Percentiles rank a stretch among this genome's conserved stretches.
phyloP scores from a whole-genome alignment of 805 yeast species.

The Torulaspora indica region DNA sequence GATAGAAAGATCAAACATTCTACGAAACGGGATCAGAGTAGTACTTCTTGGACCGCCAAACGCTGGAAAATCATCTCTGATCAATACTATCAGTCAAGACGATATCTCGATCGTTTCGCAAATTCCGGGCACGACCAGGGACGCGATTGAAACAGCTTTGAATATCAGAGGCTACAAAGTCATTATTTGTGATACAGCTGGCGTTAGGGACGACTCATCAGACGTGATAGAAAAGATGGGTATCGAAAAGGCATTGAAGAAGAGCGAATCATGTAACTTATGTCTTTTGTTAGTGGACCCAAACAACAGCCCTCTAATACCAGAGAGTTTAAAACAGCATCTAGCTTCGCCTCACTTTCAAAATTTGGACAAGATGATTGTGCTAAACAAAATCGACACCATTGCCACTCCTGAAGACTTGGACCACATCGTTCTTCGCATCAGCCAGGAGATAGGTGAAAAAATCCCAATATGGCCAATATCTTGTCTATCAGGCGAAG shows the following conservation, averaged over 20 bases:
- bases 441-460: constrained; percentile 22
- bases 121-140: constrained; percentile 92
- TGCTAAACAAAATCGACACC: constrained; percentile 61
- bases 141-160: constrained; percentile 72
- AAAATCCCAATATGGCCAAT: constrained; percentile 36
- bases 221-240: constrained; percentile 76
- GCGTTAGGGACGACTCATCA: constrained; percentile 52
- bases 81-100: constrained; percentile 68
- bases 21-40: constrained; percentile 67
- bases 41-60: constrained; percentile 88
- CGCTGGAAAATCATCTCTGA: constrained; percentile 88
- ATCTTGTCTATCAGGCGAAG: constrained; percentile 59
- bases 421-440: constrained; percentile 17
- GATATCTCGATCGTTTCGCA: constrained; percentile 89
- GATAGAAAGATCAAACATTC: constrained; percentile 54
- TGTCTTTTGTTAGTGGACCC: constrained; percentile 53
- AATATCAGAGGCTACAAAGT: constrained; percentile 83
- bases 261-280: constrained; percentile 61
- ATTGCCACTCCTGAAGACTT: constrained; percentile 22
- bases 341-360: constrained; percentile 13
- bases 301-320: constrained; percentile 24
- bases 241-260: constrained; percentile 64
- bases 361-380: constrained; percentile 35
- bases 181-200: constrained; percentile 88
- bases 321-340: constrained; percentile 35